phyloP scores from a whole-genome alignment of 352 stramenopile species.

The Thraustotheca clavata region DNA sequence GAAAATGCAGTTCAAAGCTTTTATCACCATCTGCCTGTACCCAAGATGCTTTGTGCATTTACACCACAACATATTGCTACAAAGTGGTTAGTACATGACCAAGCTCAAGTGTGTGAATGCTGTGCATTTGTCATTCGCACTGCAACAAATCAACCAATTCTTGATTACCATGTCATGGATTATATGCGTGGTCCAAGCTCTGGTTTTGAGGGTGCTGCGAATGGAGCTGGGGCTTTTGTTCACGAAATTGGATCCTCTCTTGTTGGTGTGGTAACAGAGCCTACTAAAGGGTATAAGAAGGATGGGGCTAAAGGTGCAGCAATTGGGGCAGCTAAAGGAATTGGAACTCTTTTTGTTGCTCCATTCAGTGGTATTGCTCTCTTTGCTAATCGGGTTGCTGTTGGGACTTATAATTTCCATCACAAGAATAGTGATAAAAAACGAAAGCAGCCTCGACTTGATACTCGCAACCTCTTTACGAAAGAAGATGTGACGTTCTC shows the following conservation, averaged over 20 bases:
- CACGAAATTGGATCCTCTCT: constrained; percentile 54
- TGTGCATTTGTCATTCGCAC: constrained; percentile 46
- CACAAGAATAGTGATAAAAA: constrained; percentile 36
- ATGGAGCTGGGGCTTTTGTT: constrained; percentile 46
- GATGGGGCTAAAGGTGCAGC: constrained; percentile 50
- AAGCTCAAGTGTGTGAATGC: constrained; percentile 42
- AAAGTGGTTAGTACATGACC: constrained; percentile 46
- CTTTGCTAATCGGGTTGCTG: constrained; percentile 57
- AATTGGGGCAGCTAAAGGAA: constrained; percentile 46
- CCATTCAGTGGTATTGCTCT: constrained; percentile 46
- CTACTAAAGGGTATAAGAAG: constrained; percentile 45
- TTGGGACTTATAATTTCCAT: constrained; percentile 49
- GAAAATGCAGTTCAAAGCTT: constrained; percentile 77
- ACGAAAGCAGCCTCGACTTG: constrained; percentile 34
- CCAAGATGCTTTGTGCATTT: constrained; percentile 82
- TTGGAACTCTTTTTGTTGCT: constrained; percentile 41
- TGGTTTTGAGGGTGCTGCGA: constrained; percentile 36
- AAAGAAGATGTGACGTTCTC: background rate
- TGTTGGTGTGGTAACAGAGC: constrained; percentile 56
- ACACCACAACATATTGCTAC: constrained; percentile 36
- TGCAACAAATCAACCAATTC: constrained; percentile 43
- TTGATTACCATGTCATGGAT: constrained; percentile 55
- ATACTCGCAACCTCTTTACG: constrained; percentile 29
- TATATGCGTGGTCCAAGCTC: constrained; percentile 52
- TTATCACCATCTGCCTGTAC: constrained; percentile 72